phyloP scores from a whole-genome alignment of 208 protist species.

The Strigomonas culicis region DNA sequence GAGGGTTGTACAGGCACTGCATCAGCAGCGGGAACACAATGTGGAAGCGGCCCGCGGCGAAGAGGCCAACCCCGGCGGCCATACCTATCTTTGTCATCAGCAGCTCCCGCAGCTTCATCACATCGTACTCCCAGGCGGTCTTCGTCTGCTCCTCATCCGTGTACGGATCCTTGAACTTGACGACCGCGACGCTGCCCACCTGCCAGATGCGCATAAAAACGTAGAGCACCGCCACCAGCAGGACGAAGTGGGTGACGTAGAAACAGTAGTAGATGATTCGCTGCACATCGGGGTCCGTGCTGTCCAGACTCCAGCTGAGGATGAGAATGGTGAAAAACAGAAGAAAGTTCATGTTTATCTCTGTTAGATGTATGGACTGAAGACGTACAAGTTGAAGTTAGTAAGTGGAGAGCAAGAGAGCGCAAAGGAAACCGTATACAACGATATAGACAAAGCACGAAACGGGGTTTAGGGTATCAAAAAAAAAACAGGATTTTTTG shows the following conservation, averaged over 20 bases:
- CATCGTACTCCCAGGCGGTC: conserved; percentile 66
- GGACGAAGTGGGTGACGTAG: conserved; percentile 41
- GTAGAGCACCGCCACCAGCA: conserved; percentile 37
- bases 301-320: conserved; percentile 81
- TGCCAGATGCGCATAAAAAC: conserved; percentile 51
- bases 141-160: conserved; percentile 39
- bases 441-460: too few species aligned
- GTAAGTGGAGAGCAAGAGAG: too few species aligned
- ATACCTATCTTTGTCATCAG: conserved; percentile 56
- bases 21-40: conserved; percentile 76
- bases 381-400: too few species aligned
- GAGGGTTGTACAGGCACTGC: conserved; percentile 80
- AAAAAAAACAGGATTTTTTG: not conserved
- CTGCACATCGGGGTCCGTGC: conserved; percentile 64
- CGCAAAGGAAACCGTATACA: too few species aligned
- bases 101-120: conserved; percentile 62
- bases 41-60: conserved; percentile 42
- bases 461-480: not conserved
- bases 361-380: not conserved
- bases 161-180: conserved; percentile 55
- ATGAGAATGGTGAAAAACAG: conserved; percentile 62
- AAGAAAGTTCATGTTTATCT: conserved; percentile 61
- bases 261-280: conserved; percentile 48
- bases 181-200: conserved; percentile 25
- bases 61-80: conserved; percentile 40